Conservation (phyloP, 139 green algal genomes). For the Trebouxia sp. region DNA sequence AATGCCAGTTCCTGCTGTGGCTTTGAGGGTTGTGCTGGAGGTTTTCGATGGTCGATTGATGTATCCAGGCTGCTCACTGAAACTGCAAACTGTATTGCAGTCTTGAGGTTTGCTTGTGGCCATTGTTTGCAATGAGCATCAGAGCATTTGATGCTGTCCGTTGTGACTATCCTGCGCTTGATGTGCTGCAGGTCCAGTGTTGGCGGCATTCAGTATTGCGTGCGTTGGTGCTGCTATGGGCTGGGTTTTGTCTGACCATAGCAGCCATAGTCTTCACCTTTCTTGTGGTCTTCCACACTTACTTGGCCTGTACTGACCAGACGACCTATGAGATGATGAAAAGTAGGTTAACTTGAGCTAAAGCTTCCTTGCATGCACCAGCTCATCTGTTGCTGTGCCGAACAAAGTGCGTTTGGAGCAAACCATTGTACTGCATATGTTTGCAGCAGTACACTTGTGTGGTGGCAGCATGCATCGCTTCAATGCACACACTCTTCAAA, state of each 20-base stretch:
- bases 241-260: conserved; percentile 4
- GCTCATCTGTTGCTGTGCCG: too few relatives aligned
- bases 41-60: too few relatives aligned
- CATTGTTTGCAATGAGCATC: too few relatives aligned
- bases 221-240: not conserved
- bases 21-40: too few relatives aligned
- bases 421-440: not conserved
- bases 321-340: conserved; percentile 30
- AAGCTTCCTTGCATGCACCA: too few relatives aligned
- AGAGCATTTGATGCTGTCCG: too few relatives aligned
- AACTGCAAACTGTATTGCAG: too few relatives aligned
- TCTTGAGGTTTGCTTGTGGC: too few relatives aligned
- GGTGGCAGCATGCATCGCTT: not conserved
- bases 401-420: too few relatives aligned
- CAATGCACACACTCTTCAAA: not conserved
- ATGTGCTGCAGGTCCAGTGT: conserved; percentile 12
- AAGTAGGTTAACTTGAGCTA: not conserved
- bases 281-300: conserved; percentile 10
- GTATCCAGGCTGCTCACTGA: too few relatives aligned
- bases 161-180: too few relatives aligned
- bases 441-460: not conserved
- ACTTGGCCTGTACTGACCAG: conserved; percentile 18
- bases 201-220: not conserved
- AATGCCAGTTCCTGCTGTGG: too few relatives aligned
- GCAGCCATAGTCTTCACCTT: conserved; percentile 3